These are phyloP conservation scores for Exserohilum rostratum DNA, from an alignment of 2,329 filamentous ascomycete species.

Conservation along the genomic window DNA sequence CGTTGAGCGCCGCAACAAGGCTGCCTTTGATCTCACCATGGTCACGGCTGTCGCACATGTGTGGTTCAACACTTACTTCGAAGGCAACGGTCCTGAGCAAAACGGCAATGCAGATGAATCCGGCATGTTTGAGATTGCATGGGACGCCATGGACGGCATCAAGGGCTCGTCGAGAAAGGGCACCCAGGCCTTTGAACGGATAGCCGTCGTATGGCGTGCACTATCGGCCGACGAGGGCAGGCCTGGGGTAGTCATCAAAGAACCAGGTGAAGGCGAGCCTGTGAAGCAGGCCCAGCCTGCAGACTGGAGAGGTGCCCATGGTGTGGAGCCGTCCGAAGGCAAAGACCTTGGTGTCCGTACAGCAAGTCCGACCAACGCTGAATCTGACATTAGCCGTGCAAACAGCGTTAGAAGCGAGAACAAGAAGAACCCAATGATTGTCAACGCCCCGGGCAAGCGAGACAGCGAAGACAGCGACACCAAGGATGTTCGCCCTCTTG, in stretches of 20 bases:
- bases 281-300: constrained; percentile 73
- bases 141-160: constrained; percentile 88
- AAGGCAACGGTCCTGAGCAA: constrained; percentile 76
- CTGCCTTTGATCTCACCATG: constrained; percentile 78
- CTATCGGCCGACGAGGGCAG: constrained; percentile 42
- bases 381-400: constrained; percentile 71
- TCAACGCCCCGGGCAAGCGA: constrained; percentile 34
- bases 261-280: constrained; percentile 70
- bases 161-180: constrained; percentile 88
- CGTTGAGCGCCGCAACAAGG: constrained; percentile 83
- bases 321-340: constrained; percentile 53
- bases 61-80: constrained; percentile 97
- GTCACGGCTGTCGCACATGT: constrained; percentile 92
- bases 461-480: constrained; percentile 45
- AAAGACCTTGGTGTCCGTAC: constrained; percentile 73
- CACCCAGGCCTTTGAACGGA: constrained; percentile 76
- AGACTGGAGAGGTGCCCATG: constrained; percentile 72
- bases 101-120: constrained; percentile 69
- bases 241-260: constrained; percentile 59
- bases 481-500: constrained; percentile 50
- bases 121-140: constrained; percentile 74
- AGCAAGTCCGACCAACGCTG: constrained; percentile 63
- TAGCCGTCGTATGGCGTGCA: constrained; percentile 83
- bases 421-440: constrained; percentile 27
- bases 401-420: constrained; percentile 66